phyloP scores from a whole-genome alignment of 306 rosid species.

The Ammopiptanthus mongolicus region DNA sequence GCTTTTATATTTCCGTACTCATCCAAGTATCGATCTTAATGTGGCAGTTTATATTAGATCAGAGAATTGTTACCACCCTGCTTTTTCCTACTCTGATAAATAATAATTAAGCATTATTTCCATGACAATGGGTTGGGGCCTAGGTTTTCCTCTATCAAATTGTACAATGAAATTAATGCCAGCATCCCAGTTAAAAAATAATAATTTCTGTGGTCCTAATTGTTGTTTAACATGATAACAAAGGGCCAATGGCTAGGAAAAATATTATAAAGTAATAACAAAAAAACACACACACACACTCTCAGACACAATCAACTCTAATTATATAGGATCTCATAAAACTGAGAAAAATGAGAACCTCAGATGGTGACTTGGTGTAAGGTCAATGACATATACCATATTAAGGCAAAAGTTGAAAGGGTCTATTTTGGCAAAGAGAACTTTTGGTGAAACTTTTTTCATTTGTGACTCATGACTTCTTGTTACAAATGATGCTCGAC shows the following conservation, averaged over 20 bases:
- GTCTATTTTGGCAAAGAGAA: background rate
- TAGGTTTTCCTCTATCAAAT: background rate
- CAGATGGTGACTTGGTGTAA: constrained; percentile 1
- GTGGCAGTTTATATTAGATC: background rate
- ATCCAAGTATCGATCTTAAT: background rate
- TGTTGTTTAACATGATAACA: background rate
- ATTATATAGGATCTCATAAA: background rate
- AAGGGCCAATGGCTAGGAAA: background rate
- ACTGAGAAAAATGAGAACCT: background rate
- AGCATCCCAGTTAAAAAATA: background rate
- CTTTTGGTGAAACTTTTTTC: background rate
- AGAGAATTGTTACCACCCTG: background rate
- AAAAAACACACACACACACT: background rate
- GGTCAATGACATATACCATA: background rate
- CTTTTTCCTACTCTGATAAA: background rate
- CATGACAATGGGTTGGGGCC: background rate
- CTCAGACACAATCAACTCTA: background rate
- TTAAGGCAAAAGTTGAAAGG: constrained; percentile 1
- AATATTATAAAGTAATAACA: background rate
- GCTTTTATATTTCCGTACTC: background rate
- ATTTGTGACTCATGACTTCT: background rate
- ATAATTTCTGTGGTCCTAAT: constrained; percentile 1
- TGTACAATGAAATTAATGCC: background rate
- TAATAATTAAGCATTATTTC: background rate
- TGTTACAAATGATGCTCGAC: background rate